Evolutionary conservation across 805 yeast genomes (phyloP), one percentile per base, ranked within the genome.

Genomic region (Tetrapisispora pingtungensis): DNA sequence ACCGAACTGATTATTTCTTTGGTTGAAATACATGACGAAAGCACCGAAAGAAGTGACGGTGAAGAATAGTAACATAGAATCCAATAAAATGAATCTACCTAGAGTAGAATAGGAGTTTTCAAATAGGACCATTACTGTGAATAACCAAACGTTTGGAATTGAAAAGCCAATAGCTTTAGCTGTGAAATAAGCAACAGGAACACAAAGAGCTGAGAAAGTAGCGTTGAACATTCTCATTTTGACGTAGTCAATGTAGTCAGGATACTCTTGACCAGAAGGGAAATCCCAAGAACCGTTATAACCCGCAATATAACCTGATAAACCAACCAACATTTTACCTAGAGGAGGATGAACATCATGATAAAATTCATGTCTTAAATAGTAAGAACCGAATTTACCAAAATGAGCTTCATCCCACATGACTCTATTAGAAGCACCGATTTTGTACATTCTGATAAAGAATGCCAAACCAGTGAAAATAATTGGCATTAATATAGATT

Each of bases 381-480:
- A 84, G 58, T 83, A 80, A 4, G 90, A 80, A 35, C 94, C 94
- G 60, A 84, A 84, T 63, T 84, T 84, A 38, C 93, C 95, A 59
- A 84, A 84, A 69, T 84, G 95, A 7, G 94, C 93, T 63, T 84
- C 95, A 67, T 84, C 95, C 95, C 95, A 84, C 13, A 82, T 81
- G 41, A 84, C 90, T 43, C 69, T 71, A 40, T 74, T 62, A 45
- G 78, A 71, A 33, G 65, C 64, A 18, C 75, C 78, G 40, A 84
- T 78, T 33, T 73, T 70, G 55, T 79, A 72, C 49, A 80, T 69
- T 56, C 93, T 72, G 6, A 79, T 72, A 49, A 70, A 75, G 26
- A 74, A 63, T 4, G 84, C 70, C 2, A 73, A 28, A 0, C 54
- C 51, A 0, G 80, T 74, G 43, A 75, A 58, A 1, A 71, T 4